phyloP scores from a whole-genome alignment of 148 eudicot genomes.

The Silene conica region DNA sequence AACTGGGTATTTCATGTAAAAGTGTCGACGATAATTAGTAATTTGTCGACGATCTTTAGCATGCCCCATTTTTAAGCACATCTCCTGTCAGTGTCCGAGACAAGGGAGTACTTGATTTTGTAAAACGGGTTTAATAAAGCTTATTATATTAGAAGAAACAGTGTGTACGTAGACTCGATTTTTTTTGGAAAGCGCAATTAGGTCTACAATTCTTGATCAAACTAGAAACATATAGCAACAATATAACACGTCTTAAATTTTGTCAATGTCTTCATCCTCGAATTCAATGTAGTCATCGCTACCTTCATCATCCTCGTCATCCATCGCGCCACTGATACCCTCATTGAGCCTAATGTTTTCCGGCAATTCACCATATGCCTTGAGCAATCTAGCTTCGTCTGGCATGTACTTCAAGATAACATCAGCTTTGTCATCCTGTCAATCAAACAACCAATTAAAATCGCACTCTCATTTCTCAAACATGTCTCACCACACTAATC shows the following conservation, averaged over 20 bases:
- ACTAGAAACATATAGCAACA: conserved; percentile 12
- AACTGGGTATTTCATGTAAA: no score
- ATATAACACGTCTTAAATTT: conserved; percentile 33
- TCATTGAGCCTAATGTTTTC: conserved; percentile 71
- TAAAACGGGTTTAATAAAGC: neutral
- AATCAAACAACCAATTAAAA: neutral
- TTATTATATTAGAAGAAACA: neutral
- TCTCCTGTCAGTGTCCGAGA: no score
- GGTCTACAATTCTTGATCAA: conserved; percentile 17
- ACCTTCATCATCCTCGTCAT: conserved; percentile 68
- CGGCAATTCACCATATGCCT: conserved; percentile 88
- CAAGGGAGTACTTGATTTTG: no score
- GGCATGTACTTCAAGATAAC: conserved; percentile 65
- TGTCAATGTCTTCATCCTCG: conserved; percentile 93
- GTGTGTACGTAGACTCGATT: no score
- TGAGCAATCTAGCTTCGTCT: conserved; percentile 70
- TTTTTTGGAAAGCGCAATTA: no score
- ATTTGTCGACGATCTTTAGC: no score
- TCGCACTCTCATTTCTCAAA: neutral
- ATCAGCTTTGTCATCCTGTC: conserved; percentile 60
- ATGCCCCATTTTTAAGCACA: no score
- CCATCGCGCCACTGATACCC: conserved; percentile 55
- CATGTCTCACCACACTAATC: neutral
- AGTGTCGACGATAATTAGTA: no score
- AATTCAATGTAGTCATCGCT: conserved; percentile 77